These are phyloP conservation scores for Populus alba DNA, from an alignment of 345 rosid species.

Conservation along the genomic window DNA sequence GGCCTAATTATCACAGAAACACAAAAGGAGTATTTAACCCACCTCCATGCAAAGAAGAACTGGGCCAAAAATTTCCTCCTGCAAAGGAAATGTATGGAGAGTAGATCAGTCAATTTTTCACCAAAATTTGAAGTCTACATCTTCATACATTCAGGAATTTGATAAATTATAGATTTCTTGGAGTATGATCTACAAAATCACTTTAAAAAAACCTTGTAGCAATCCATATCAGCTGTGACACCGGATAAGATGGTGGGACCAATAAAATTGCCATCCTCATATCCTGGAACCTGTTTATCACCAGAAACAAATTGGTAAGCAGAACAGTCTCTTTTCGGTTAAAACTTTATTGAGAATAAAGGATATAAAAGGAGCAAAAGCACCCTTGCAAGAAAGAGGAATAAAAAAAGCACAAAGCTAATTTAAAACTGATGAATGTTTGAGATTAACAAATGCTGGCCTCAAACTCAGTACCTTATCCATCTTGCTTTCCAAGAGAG, in stretches of 20 bases:
- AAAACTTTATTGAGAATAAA: conserved; percentile 1
- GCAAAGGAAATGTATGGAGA: conserved; percentile 21
- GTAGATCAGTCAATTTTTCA: conserved; percentile 5
- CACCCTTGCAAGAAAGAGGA: not conserved
- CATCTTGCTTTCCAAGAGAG: not conserved
- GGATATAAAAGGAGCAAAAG: not conserved
- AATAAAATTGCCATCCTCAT: conserved; percentile 83
- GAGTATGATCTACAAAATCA: not conserved
- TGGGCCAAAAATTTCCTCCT: conserved; percentile 99
- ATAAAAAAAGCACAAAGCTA: not conserved
- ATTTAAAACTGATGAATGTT: too few relatives aligned
- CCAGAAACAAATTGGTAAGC: conserved; percentile 4
- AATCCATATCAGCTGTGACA: conserved; percentile 87
- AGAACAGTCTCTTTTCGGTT: not conserved
- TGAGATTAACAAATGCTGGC: not conserved
- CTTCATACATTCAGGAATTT: not conserved
- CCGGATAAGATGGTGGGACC: conserved; percentile 91
- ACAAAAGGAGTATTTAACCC: conserved; percentile 14
- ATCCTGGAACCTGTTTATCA: conserved; percentile 78
- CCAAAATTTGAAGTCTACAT: not conserved
- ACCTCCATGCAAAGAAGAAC: conserved; percentile 96
- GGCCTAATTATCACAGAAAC: conserved; percentile 8
- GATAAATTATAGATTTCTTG: not conserved
- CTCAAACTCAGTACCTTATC: too few relatives aligned
- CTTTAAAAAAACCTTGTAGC: conserved; percentile 72